These are phyloP conservation scores for Epichloe gansuensis DNA, from an alignment of 2,329 filamentous ascomycete genomes.

Conservation along the genomic window DNA sequence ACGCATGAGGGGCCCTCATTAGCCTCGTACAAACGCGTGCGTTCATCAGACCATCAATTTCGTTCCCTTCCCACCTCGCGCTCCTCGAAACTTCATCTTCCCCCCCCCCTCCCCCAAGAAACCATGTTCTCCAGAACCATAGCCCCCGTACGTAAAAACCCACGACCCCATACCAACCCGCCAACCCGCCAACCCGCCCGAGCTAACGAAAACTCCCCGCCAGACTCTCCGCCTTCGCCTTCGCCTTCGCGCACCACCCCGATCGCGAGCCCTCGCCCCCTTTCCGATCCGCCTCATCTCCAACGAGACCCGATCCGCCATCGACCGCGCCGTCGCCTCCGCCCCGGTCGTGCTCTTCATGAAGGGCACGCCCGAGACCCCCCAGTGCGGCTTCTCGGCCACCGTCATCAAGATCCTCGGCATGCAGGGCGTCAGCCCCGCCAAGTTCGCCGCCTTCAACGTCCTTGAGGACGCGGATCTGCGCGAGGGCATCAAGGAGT, in stretches of 20 bases:
- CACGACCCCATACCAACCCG: too few species aligned
- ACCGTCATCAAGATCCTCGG: conserved; percentile 91
- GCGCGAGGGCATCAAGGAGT: conserved; percentile 91
- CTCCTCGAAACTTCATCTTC: too few species aligned
- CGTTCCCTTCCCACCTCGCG: too few species aligned
- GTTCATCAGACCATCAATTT: too few species aligned
- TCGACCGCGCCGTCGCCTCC: conserved; percentile 78
- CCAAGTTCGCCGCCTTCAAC: conserved; percentile 97
- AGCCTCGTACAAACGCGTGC: too few species aligned
- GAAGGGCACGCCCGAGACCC: conserved; percentile 95
- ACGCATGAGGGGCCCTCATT: background rate
- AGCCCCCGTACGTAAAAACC: too few species aligned
- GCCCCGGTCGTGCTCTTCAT: conserved; percentile 96
- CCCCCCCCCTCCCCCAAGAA: too few species aligned
- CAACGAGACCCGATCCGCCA: conserved; percentile 64
- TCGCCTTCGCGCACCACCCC: conserved; percentile 6
- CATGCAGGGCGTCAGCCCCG: conserved; percentile 85
- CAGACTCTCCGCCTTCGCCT: too few species aligned
- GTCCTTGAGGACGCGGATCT: conserved; percentile 85
- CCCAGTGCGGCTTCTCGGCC: conserved; percentile 92
- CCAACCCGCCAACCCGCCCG: too few species aligned
- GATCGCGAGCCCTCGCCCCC: conserved; percentile 16
- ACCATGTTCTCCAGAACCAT: too few species aligned
- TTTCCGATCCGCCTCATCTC: conserved; percentile 59
- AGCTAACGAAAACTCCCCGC: too few species aligned